Percentiles rank a stretch among this genome's conserved stretches.
Conservation (phyloP, 148 eudicot genomes). For the Heliamphora exappendiculata region DNA sequence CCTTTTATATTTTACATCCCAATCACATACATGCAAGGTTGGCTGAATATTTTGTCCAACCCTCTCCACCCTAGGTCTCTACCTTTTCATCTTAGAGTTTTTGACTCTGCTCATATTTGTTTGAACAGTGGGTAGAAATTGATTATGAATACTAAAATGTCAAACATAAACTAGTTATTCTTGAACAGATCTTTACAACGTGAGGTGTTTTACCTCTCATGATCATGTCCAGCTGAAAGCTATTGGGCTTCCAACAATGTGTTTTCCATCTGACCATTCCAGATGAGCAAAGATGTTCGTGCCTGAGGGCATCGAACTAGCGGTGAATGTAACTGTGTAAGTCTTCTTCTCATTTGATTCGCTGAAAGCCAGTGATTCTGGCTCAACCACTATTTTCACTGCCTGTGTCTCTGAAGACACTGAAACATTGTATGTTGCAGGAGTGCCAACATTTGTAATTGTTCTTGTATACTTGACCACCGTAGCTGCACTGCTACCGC, state of each 20-base stretch:
- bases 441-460: constrained; percentile 68
- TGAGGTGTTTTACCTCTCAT: constrained; percentile 8
- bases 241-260: constrained; percentile 69
- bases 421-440: constrained; percentile 63
- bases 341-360: constrained; percentile 49
- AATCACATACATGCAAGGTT: neutral
- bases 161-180: constrained; percentile 1
- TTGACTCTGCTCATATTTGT: neutral
- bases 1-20: neutral
- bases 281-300: constrained; percentile 55
- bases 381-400: constrained; percentile 58
- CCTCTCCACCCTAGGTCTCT: neutral
- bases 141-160: neutral
- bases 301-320: constrained; percentile 77
- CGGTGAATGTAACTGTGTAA: constrained; percentile 61
- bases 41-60: neutral
- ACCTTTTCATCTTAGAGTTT: neutral
- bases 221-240: constrained; percentile 66
- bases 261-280: constrained; percentile 69
- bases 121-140: neutral
- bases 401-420: constrained; percentile 33
- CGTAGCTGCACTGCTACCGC: constrained; percentile 33
- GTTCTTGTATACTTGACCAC: constrained; percentile 55
- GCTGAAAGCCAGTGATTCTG: constrained; percentile 56
- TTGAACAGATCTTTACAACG: constrained; percentile 4